Base-by-base conservation (phyloP, 2,329 filamentous ascomycete genomes). In the Metarhizium rileyi region DNA sequence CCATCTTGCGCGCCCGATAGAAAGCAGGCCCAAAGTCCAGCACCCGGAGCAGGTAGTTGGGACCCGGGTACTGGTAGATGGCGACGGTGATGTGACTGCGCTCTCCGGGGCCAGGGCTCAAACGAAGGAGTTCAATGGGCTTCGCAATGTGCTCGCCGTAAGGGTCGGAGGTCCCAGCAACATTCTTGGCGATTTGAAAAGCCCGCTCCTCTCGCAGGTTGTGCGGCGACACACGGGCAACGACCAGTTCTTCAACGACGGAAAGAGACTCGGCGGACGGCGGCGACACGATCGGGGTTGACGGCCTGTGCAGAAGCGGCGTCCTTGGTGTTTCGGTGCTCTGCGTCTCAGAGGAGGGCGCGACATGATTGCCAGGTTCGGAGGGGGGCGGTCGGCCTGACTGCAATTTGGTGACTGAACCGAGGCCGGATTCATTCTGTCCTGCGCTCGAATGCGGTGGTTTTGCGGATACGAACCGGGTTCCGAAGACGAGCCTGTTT, bases 191-290 rank as follows among this genome's bases (percentile, higher is more conserved):
- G 56, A 93, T 86, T 59, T 95, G 87, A 61, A 86, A 96, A 50
- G 91, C 85, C 53, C 90, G 77, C 70, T 97, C 90, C 57, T 96
- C 81, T 7, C 90, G 82, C 47, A 95, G 72, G 16, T 84, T 77
- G 67, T 95, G 88, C 53, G 80, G 84, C 0, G 90, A 95, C 42
- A 96, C 76, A 22, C 89, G 83, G 41, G 90, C 91, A 26, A 95
- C 74, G 5, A 96, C 83, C 7, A 78, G 76, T 53, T 81, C 76
- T 66, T 81, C 84, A 42, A 80, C 60, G 53, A 76, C 78, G 40
- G 74, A 71, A 54, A 74, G 68, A 60, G 83, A 66, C 57, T 48
- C 50, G 61, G 59, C 55, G 56, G 62, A 52, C 27, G 66, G 57
- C 36, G 65, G 65, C 22, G 68, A 41, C 23, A 70, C 28, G 59